Percentiles rank a stretch among this genome's conserved stretches.
Conservation (phyloP, 2,329 filamentous ascomycete species). For the Fusarium buharicum region DNA sequence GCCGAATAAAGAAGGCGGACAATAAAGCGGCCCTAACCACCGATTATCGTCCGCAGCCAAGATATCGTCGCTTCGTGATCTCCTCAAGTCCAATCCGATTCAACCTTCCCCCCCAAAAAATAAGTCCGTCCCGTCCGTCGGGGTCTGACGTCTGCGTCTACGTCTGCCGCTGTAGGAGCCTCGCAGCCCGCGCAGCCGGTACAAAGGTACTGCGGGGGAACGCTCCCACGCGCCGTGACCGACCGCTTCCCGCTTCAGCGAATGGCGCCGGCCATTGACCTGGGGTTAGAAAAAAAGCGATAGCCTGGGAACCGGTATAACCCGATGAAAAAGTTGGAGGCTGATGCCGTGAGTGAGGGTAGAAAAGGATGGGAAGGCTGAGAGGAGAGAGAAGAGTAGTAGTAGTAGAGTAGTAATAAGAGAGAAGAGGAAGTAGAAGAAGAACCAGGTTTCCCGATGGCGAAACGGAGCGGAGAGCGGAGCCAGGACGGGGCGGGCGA, state of each 20-base stretch:
- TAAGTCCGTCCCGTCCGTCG: conserved; percentile 15
- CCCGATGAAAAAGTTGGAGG: conserved; percentile 12
- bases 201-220: conserved; percentile 67
- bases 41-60: conserved; percentile 10
- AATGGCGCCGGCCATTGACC: conserved; percentile 68
- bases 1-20: conserved; percentile 1
- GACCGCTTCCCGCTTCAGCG: conserved; percentile 63
- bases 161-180: conserved; percentile 41
- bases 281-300: conserved; percentile 37
- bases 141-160: too few species aligned
- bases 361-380: conserved; percentile 13
- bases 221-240: conserved; percentile 68
- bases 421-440: conserved; percentile 23
- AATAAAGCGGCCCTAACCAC: conserved; percentile 4
- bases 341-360: conserved; percentile 16
- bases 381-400: conserved; percentile 12
- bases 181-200: conserved; percentile 44
- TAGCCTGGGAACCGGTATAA: conserved; percentile 28
- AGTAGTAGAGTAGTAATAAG: conserved; percentile 11
- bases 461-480: conserved; percentile 36
- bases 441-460: conserved; percentile 42
- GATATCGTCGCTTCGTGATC: conserved; percentile 17
- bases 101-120: conserved; percentile 24
- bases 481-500: conserved; percentile 25
- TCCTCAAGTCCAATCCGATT: conserved; percentile 20